phyloP scores from a whole-genome alignment of 768 basidiomycete species.

The Mrakia frigida region DNA sequence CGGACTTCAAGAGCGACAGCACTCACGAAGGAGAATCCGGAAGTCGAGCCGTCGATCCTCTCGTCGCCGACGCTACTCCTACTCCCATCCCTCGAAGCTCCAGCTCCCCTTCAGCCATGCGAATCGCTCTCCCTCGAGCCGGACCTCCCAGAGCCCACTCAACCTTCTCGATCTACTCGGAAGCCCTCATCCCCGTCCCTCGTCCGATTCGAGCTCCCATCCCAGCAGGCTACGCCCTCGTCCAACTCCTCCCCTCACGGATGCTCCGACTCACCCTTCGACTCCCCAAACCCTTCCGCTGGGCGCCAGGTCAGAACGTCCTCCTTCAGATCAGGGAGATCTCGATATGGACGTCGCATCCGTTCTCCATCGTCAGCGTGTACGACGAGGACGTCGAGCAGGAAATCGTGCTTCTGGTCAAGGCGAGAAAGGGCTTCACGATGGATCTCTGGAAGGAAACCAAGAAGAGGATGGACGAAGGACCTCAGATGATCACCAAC shows the following conservation, averaged over 20 bases:
- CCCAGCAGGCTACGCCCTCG: constrained; percentile 64
- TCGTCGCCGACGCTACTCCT: constrained; percentile 29
- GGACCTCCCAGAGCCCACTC: background rate
- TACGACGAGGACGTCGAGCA: constrained; percentile 55
- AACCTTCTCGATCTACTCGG: constrained; percentile 20
- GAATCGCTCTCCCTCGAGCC: background rate
- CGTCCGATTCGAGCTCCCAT: constrained; percentile 39
- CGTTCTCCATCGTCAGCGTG: constrained; percentile 65
- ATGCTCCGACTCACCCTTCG: constrained; percentile 65
- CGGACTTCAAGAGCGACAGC: constrained; percentile 7
- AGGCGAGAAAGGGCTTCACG: constrained; percentile 67
- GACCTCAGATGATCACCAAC: constrained; percentile 7
- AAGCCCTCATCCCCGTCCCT: constrained; percentile 21
- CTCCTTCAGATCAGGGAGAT: constrained; percentile 63
- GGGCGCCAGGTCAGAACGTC: constrained; percentile 77
- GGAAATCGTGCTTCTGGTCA: constrained; percentile 61
- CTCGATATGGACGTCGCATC: constrained; percentile 60
- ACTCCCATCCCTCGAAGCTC: constrained; percentile 43
- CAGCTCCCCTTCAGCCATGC: background rate
- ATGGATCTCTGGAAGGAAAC: constrained; percentile 53
- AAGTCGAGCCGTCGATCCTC: constrained; percentile 3
- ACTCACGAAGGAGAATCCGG: background rate
- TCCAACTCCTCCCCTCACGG: constrained; percentile 63
- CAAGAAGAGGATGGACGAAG: constrained; percentile 25
- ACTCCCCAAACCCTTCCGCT: constrained; percentile 54